Evolutionary conservation across 2,329 filamentous ascomycete genomes (phyloP), one percentile per base, ranked within the genome.

Genomic region (Chrysoporthe austroafricana): DNA sequence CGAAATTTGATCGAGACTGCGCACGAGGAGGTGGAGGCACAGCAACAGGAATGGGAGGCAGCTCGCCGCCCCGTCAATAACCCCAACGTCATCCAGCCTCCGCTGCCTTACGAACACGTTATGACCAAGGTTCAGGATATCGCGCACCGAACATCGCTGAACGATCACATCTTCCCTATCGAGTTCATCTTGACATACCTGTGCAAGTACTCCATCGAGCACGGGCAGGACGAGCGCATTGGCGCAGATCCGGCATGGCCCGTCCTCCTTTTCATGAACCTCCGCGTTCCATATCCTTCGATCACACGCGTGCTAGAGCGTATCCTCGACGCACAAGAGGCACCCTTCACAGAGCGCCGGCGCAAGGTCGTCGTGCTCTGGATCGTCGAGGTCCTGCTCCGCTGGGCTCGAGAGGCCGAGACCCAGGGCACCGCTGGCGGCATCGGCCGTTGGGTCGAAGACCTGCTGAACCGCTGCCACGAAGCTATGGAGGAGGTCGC

Each of bases 1-100:
- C 85, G 89, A 74, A 90, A 90, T 73, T 84, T 97, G 26, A 88
- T 99, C 70, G 86, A 92, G 68, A 86, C 90, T 71, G 88, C 89
- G 6, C 91, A 95, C 74, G 80, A 84, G 39, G 84, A 88, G 26
- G 78, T 85, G 32, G 78, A 66, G 42, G 32, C 32, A 6, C 79
- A 81, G 43, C 73, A 78, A 14, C 78, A 80, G 39, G 73, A 68
- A 3, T 81, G 77, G 75, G 73, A 78, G 9, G 72, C 69, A 11
- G 64, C 81, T 83, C 68, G 86, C 85, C 21, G 78, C 73, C 77
- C 77, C 2, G 76, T 76, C 3, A 69, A 70, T 2, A 71, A 67
- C 9, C 68, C 70, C 1, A 59, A 82, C 2, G 78, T 81, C 0
- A 78, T 79, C 66, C 84, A 77, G 67, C 68, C 68, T n/a, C 84